phyloP scores from a whole-genome alignment of 495 filamentous ascomycete genomes.

The Talaromyces stipitatus region DNA sequence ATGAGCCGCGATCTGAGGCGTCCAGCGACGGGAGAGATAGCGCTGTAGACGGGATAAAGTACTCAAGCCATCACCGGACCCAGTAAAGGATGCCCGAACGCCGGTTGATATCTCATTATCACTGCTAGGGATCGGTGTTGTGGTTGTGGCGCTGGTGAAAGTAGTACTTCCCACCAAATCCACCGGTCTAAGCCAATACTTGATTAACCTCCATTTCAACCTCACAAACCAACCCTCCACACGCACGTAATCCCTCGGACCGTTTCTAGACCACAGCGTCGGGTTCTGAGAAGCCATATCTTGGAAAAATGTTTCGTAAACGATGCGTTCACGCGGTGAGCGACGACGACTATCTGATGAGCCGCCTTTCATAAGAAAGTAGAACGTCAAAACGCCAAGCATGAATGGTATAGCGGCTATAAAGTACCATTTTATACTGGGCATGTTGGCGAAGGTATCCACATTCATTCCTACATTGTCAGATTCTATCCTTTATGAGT shows the following conservation, averaged over 20 bases:
- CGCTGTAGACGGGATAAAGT: constrained; percentile 36
- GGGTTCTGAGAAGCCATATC: constrained; percentile 38
- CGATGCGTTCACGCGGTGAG: constrained; percentile 39
- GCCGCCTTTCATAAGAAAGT: constrained; percentile 44
- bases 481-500: not conserved
- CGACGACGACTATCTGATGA: constrained; percentile 31
- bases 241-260: constrained; percentile 31
- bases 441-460: constrained; percentile 28
- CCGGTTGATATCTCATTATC: constrained; percentile 2
- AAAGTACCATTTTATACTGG: constrained; percentile 46
- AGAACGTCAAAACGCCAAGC: constrained; percentile 32
- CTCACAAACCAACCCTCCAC: constrained; percentile 20
- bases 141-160: not conserved
- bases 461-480: constrained; percentile 37
- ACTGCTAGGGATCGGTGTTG: constrained; percentile 6
- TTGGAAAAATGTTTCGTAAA: constrained; percentile 42
- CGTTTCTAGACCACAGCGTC: constrained; percentile 38
- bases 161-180: constrained; percentile 3
- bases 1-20: constrained; percentile 18
- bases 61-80: constrained; percentile 28
- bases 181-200: constrained; percentile 31
- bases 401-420: constrained; percentile 37
- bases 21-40: constrained; percentile 34
- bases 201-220: constrained; percentile 41
- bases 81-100: constrained; percentile 5